Evolutionary conservation across 2,329 filamentous ascomycete species (phyloP), one percentile per base, ranked within the genome.

Genomic region (Didymosphaeria variabile): DNA sequence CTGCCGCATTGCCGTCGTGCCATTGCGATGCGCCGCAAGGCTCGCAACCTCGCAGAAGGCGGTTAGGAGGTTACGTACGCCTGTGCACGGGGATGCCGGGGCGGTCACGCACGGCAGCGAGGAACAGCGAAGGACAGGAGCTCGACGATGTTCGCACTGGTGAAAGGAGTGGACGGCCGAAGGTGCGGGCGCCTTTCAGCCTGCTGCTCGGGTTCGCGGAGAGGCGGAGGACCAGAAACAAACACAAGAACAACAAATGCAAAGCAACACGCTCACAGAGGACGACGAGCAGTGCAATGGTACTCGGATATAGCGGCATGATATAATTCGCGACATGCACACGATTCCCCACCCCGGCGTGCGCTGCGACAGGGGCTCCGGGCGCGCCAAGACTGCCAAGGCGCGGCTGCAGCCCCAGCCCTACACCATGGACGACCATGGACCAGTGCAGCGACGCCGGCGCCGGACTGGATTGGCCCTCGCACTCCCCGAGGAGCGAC

Each of bases 151-250:
- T 29, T 29, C 26, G 26, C 4, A 29, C 4, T 29, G 26, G 26
- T 21, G 15, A 36, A 55, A 55, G 23, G 53, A 55, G 12, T 42
- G 40, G 53, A 55, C 40, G 21, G 53, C 53, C 13, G 50, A 53
- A 38, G 36, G 34, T 17, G 15, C 34, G 17, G 17, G 50, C 34
- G 40, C 17, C 38, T 42, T 51, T 55, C 52, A 55, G 52, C 40
- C 38, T 32, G 26, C 26, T 46, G 26, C 23, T 32, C 9, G 9
- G 42, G 42, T 17, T 8, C 21, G 15, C 32, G 34, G 17, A 19
- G 17, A 19, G 31, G 10, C 44, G 32, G 31, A 21, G 26, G 26
- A 29, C 26, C 26, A 29, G 26, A 29, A 29, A 29, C 26, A 29
- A 29, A 29, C 26, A 6, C 26, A 6, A 29, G 26, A 6, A 29